Percentiles rank a stretch among this genome's conserved stretches.
Conservation (phyloP, 139 green algal genomes). For the Chlorella sp. region DNA sequence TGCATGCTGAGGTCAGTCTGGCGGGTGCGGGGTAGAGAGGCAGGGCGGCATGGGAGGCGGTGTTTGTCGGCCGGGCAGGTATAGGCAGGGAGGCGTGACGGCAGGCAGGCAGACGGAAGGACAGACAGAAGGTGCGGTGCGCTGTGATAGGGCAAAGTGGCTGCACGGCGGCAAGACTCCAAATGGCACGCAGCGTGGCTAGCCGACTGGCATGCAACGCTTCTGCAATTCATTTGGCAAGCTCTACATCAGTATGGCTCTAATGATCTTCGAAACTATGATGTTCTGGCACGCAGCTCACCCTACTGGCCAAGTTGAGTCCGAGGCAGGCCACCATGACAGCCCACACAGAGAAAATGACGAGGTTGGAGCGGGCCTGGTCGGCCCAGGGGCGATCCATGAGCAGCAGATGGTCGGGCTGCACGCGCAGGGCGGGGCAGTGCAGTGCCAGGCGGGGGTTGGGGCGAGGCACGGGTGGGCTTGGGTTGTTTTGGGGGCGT, state of each 20-base stretch:
- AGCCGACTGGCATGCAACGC: not conserved
- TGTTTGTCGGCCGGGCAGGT: no score
- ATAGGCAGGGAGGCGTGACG: no score
- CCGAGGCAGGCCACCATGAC: not conserved
- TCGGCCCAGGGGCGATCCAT: constrained; percentile 4
- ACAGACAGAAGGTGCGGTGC: no score
- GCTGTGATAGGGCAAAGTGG: no score
- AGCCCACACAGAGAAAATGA: not conserved
- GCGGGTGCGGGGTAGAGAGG: no score
- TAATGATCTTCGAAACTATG: no score
- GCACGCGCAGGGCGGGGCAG: not conserved
- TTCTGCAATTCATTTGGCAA: not conserved
- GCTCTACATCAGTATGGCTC: no score
- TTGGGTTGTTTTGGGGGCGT: not conserved
- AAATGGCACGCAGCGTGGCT: no score
- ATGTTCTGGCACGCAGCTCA: not conserved
- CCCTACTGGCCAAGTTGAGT: not conserved
- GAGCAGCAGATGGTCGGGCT: constrained; percentile 12
- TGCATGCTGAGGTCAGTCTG: not conserved
- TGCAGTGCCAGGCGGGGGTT: not conserved
- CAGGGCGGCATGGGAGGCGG: no score
- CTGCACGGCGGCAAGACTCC: no score
- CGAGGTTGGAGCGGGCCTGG: not conserved
- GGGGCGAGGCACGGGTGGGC: not conserved
- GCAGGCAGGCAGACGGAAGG: no score